These are phyloP conservation scores for Kodamaea jinghongensis DNA, from an alignment of 805 yeast genomes.

Conservation along the genomic window DNA sequence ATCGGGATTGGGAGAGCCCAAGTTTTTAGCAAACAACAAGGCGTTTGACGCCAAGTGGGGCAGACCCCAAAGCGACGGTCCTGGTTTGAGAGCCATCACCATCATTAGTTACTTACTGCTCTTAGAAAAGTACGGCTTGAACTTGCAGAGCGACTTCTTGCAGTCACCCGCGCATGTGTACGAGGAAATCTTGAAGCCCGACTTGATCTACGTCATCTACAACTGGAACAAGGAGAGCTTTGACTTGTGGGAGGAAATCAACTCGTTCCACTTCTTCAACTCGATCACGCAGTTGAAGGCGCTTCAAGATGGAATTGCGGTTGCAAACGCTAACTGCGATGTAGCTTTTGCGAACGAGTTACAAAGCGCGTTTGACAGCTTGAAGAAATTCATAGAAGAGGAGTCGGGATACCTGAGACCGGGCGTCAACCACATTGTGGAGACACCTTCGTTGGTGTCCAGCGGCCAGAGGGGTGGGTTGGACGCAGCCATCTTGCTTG, in stretches of 20 bases:
- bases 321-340: constrained; percentile 28
- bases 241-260: constrained; percentile 91
- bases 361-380: constrained; percentile 25
- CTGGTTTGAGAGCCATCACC: constrained; percentile 75
- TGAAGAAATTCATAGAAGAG: constrained; percentile 37
- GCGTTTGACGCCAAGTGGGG: constrained; percentile 79
- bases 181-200: constrained; percentile 58
- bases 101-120: constrained; percentile 52
- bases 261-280: constrained; percentile 77
- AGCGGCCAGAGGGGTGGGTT: constrained; percentile 60
- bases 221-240: constrained; percentile 70
- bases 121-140: constrained; percentile 29
- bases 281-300: constrained; percentile 72
- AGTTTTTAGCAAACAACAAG: constrained; percentile 64
- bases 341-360: constrained; percentile 27
- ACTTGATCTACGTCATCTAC: constrained; percentile 57
- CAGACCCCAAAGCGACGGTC: constrained; percentile 94
- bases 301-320: constrained; percentile 50
- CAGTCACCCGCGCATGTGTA: constrained; percentile 42
- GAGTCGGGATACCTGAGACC: constrained; percentile 40
- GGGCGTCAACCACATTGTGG: constrained; percentile 57
- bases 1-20: constrained; percentile 85
- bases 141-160: constrained; percentile 25
- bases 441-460: constrained; percentile 52
- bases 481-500: constrained; percentile 73